Conservation (phyloP, 2,329 filamentous ascomycete species). For the Alternaria ethzedia region DNA sequence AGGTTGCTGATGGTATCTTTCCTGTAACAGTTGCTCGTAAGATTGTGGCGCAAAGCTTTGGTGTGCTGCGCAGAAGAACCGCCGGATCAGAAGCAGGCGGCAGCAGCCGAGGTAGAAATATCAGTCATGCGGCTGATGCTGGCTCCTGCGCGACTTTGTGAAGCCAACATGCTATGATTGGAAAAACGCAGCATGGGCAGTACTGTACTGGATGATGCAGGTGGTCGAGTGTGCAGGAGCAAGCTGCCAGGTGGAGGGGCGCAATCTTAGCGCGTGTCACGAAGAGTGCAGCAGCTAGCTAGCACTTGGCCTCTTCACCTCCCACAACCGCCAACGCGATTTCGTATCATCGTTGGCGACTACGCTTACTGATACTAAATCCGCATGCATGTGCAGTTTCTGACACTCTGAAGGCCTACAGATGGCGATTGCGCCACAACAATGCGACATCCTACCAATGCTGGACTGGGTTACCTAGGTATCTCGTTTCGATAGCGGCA, state of each 20-base stretch:
- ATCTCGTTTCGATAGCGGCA: background rate
- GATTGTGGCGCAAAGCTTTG: background rate
- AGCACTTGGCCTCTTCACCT: background rate
- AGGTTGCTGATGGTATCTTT: background rate
- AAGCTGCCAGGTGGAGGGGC: background rate
- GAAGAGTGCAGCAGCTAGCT: background rate
- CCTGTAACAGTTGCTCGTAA: background rate
- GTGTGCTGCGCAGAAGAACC: background rate
- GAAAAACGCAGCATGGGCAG: background rate
- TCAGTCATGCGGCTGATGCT: background rate
- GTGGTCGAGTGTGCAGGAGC: background rate
- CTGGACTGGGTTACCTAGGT: background rate
- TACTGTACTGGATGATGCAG: background rate
- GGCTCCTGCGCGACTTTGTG: background rate
- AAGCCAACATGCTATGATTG: background rate
- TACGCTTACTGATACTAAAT: accelerated
- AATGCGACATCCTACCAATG: background rate
- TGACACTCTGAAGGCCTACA: background rate
- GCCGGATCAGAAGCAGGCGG: background rate
- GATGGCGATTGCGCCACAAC: background rate
- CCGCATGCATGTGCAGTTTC: background rate
- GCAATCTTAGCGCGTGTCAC: background rate
- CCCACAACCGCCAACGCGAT: background rate
- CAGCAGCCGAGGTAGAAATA: background rate
- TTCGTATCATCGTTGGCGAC: background rate